Base-by-base conservation (phyloP, 1,284 basidiomycete genomes). In the Hypsizygus ulmarius region DNA sequence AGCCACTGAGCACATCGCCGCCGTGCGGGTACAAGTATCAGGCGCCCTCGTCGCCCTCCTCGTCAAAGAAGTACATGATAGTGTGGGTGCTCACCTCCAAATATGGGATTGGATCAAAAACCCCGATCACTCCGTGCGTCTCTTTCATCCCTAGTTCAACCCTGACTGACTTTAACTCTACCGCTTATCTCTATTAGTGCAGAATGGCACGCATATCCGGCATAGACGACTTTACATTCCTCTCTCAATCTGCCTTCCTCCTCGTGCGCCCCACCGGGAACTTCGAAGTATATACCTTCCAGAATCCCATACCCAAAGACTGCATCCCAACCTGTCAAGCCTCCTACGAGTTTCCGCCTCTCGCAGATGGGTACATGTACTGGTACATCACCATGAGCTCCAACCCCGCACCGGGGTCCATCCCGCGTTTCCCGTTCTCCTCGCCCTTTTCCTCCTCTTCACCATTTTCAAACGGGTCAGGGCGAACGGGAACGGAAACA, bases 171-270 rank as follows among this genome's bases (percentile, higher is more conserved):
- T 36, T 41, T 18, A 14, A 14, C 37, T 15, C 15, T 2, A 29
- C 7, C 21, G 7, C 7, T 25, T 25, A 25, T 4, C 21, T 25
- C 21, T 10, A 27, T n/a, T 44, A 77, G 75, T 74, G 69, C 47
- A 54, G 59, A 34, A 64, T 72, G 59, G 55, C 64, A 28, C 59
- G 62, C 25, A 56, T 53, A 15, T 60, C 68, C 2, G 71, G 71
- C 3, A 76, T 78, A 27, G 75, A 78, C 49, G 78, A 80, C 49
- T 78, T 78, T 44, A 72, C 69, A 0, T 76, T 79, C 50, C 61
- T 79, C 11, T 70, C 72, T 1, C 62, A 66, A 18, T 61, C 69
- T 21, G 64, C 70, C 0, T 74, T 77, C 46, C 66, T 79, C 35
- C 56, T 77, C 27, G 70, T 76, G 15, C 63, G 68, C 3, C 72